Evolutionary conservation across 1,139 yeast species (phyloP).

Genomic region (Protomyces lactucae-debilis): DNA sequence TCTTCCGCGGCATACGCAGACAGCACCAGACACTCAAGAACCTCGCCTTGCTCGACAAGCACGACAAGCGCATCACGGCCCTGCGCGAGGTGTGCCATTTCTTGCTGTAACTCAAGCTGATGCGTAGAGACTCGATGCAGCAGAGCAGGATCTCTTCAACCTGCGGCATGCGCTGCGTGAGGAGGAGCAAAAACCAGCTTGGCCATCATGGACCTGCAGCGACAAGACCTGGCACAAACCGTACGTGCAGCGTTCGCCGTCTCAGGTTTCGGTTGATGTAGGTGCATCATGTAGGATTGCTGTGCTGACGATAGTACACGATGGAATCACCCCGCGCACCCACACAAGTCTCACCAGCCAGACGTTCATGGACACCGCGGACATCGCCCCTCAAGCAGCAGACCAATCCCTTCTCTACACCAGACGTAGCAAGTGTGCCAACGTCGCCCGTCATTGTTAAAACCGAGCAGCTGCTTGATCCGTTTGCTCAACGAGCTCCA

Average conservation of each 20-base stretch:
- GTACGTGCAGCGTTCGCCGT: background rate
- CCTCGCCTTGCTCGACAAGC: constrained; percentile 5
- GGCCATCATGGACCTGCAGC: background rate
- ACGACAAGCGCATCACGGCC: background rate
- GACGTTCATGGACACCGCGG: background rate
- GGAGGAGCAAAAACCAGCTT: background rate
- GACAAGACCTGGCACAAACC: background rate
- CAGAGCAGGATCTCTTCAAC: constrained; percentile 13
- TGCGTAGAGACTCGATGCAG: constrained; percentile 7
- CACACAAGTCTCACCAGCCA: background rate
- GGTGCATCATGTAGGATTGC: background rate
- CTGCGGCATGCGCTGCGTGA: background rate
- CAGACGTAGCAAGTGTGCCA: background rate
- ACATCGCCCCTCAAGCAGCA: background rate
- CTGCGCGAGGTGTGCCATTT: background rate
- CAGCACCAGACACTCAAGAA: constrained; percentile 14
- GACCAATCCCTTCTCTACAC: background rate
- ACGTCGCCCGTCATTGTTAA: background rate
- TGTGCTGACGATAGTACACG: background rate
- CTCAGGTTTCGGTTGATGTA: background rate
- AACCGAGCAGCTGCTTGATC: background rate
- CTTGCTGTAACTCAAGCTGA: background rate
- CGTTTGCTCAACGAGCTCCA: background rate
- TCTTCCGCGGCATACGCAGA: constrained; percentile 7
- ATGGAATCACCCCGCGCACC: background rate